Evolutionary conservation across 345 rosid genomes (phyloP).

Genomic region (Toxicodendron radicans): DNA sequence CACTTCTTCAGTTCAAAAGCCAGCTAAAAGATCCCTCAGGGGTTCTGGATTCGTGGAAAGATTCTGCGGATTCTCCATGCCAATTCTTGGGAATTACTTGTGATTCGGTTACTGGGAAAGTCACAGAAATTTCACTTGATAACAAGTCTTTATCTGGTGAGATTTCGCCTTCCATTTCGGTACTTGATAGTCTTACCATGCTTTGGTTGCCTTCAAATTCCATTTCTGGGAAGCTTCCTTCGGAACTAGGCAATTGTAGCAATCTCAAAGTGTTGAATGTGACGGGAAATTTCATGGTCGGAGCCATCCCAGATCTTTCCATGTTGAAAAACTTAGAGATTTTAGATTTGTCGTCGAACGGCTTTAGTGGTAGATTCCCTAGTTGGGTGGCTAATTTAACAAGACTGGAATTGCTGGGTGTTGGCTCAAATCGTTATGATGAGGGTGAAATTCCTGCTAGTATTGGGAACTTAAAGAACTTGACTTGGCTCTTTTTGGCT

Average conservation of each 20-base stretch:
- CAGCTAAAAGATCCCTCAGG: conserved; percentile 57
- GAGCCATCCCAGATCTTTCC: conserved; percentile 67
- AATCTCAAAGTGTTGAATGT: conserved; percentile 63
- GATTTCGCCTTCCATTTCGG: conserved; percentile 61
- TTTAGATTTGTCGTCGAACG: conserved; percentile 58
- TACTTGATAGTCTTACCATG: conserved; percentile 42
- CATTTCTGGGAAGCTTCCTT: conserved; percentile 62
- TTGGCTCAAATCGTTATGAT: conserved; percentile 48
- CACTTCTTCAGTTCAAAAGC: conserved; percentile 66
- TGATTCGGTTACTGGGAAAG: conserved; percentile 44
- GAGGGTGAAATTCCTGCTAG: conserved; percentile 56
- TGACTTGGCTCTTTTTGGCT: conserved; percentile 56
- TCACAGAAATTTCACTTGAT: conserved; percentile 46
- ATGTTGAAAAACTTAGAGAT: conserved; percentile 38
- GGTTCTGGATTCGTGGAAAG: conserved; percentile 67
- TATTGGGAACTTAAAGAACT: conserved; percentile 64
- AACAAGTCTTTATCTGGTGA: conserved; percentile 59
- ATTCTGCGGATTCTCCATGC: conserved; percentile 53
- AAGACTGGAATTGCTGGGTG: conserved; percentile 39
- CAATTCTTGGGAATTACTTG: conserved; percentile 61
- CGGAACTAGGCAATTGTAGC: conserved; percentile 41
- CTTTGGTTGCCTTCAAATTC: conserved; percentile 49
- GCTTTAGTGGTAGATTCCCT: conserved; percentile 60
- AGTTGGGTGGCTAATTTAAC: conserved; percentile 67
- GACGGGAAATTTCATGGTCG: conserved; percentile 46